phyloP scores from a whole-genome alignment of 2,329 filamentous ascomycete species.

The Periconia digitata region DNA sequence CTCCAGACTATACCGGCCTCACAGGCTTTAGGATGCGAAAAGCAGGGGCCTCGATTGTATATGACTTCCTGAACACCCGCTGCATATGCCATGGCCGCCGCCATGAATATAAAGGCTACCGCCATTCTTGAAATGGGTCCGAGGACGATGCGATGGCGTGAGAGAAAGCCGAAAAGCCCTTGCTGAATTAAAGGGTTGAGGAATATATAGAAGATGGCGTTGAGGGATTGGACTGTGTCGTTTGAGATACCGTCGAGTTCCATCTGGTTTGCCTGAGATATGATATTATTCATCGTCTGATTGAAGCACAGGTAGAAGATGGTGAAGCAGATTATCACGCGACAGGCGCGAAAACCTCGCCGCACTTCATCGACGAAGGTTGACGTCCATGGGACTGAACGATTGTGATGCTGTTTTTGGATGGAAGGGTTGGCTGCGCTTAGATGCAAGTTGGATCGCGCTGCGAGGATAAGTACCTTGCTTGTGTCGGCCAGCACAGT shows the following conservation, averaged over 20 bases:
- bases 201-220: constrained; percentile 24
- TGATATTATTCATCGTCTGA: constrained; percentile 35
- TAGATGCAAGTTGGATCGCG: constrained; percentile 16
- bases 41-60: constrained; percentile 31
- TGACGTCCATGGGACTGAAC: no score
- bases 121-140: constrained; percentile 25
- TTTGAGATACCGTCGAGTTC: constrained; percentile 29
- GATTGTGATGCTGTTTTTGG: constrained; percentile 7
- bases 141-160: constrained; percentile 16
- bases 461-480: constrained; percentile 7
- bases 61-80: constrained; percentile 27
- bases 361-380: constrained; percentile 23
- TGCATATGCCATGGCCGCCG: constrained; percentile 22
- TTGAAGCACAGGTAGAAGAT: constrained; percentile 33
- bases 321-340: constrained; percentile 24
- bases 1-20: constrained; percentile 12
- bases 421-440: constrained; percentile 11
- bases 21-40: constrained; percentile 41
- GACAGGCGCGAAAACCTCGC: constrained; percentile 20
- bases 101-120: constrained; percentile 18
- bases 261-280: constrained; percentile 36
- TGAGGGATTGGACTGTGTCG: constrained; percentile 30
- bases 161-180: constrained; percentile 20
- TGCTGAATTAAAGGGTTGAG: constrained; percentile 28
- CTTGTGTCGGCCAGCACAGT: constrained; percentile 16